phyloP scores from a whole-genome alignment of 305 asterid species.

The Fraxinus platypoda region DNA sequence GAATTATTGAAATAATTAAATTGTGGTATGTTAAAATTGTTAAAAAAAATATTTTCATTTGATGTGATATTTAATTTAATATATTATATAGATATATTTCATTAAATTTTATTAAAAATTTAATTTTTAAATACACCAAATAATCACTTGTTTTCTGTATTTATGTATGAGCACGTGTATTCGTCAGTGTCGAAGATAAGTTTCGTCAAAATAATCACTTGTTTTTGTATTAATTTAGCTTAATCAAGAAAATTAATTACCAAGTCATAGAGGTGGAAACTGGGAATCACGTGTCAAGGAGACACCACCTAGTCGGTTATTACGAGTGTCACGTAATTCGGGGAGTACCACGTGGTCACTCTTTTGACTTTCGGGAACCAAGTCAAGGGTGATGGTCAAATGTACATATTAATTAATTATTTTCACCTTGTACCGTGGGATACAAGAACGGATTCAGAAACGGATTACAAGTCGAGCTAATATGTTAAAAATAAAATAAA shows the following conservation, averaged over 20 bases:
- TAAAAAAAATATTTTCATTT: no score
- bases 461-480: no score
- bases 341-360: constrained; percentile 12
- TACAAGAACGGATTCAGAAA: neutral
- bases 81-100: neutral
- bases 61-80: neutral
- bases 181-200: neutral
- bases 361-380: neutral
- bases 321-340: constrained; percentile 24
- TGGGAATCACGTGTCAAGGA: constrained; percentile 22
- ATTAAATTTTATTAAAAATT: neutral
- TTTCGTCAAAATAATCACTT: neutral
- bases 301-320: constrained; percentile 8
- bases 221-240: neutral
- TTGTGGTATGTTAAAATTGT: neutral
- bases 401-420: neutral
- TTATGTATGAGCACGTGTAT: neutral
- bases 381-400: neutral
- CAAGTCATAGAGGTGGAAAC: neutral
- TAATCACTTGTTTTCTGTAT: neutral
- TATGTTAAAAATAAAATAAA: no score
- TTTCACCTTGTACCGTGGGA: neutral
- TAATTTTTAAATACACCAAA: neutral
- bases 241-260: neutral
- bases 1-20: no score